phyloP scores from a whole-genome alignment of 2,329 filamentous ascomycete species.

The Monosporascus sp. region DNA sequence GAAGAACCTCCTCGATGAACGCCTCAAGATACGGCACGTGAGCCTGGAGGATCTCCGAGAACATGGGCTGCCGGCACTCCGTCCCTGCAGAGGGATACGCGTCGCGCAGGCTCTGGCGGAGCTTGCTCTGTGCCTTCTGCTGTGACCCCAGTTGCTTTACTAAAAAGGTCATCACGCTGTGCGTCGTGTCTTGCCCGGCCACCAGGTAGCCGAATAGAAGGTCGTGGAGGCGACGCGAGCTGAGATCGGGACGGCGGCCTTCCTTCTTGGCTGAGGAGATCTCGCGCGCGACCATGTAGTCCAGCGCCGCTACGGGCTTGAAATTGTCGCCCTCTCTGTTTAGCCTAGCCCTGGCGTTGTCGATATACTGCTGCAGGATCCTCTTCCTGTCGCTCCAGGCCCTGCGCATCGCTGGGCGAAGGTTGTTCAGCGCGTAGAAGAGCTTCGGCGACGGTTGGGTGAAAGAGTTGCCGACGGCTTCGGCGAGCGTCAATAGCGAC shows the following conservation, averaged over 20 bases:
- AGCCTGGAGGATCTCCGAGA: slow-evolving; percentile 17
- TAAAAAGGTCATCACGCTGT: slow-evolving; percentile 11
- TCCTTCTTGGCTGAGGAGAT: slow-evolving; percentile 17
- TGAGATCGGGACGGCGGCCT: slow-evolving; percentile 19
- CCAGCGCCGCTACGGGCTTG: slow-evolving; percentile 16
- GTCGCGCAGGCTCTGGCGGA: slow-evolving; percentile 18
- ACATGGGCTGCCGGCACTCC: slow-evolving; percentile 17
- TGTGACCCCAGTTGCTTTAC: slow-evolving; percentile 24
- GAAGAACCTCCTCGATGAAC: slow-evolving; percentile 27
- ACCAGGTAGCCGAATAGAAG: slow-evolving; percentile 28
- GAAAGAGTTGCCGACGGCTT: no score
- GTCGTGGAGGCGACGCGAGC: slow-evolving; percentile 18
- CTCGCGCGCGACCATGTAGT: no score
- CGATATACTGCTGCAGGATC: no score
- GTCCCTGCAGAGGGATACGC: slow-evolving; percentile 10
- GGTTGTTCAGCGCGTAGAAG: no score
- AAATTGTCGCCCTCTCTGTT: slow-evolving; percentile 13
- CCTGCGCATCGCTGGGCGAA: no score
- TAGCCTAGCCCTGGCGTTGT: neutral
- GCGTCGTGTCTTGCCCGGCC: slow-evolving; percentile 28
- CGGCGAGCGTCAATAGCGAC: no score
- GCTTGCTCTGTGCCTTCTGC: slow-evolving; percentile 18
- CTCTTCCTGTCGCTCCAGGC: no score
- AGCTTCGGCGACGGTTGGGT: no score
- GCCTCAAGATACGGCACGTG: slow-evolving; percentile 27